Base-by-base conservation (phyloP, 2,329 filamentous ascomycete genomes). In the Penicillium griseofulvum region DNA sequence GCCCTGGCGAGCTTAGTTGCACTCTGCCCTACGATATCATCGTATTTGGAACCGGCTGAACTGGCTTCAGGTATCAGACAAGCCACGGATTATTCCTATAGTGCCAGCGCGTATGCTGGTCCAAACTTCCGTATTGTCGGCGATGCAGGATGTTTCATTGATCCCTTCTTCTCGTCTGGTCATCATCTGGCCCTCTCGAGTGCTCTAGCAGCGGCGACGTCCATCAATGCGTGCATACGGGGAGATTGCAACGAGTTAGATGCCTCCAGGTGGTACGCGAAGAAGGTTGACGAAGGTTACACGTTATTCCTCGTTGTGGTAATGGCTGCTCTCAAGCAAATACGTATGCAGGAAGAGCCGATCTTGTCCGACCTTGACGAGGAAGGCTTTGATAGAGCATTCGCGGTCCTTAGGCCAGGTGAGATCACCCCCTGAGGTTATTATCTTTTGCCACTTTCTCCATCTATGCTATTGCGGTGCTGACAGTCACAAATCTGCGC, bases 141-240 rank as follows among this genome's bases (percentile, higher is more conserved):
- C 1, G 78, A 81, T 55, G 78, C 78, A 0, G 79, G 76, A 1
- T 76, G 73, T 57, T 81, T 81, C 57, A 79, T 81, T 55, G 78
- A 81, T 54, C 78, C 78, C 0, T 75, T 72, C 54, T 81, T 81
- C 65, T 79, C 76, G 0, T 81, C 78, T 0, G 78, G 78, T 10
- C 71, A 78, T 3, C 79, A 81, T 56, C 65, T 81, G 1, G 79
- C 79, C 1, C 34, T 81, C 0, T 56, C 68, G 0, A 66, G 73
- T 16, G 78, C 67, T 4, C 70, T 82, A 0, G 78, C 80, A 0
- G 78, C 78, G 1, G 67, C 66, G 0, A 77, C 78, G 28, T 29
- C 28, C 8, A 24, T 31, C 9, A 31, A 31, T 31, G 29, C 28
- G 12, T 31, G 29, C 0, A 79, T 81, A 17, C 65, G 66, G 16